Base-by-base conservation (phyloP, 2,329 filamentous ascomycete species). In the Colletotrichum zoysiae region DNA sequence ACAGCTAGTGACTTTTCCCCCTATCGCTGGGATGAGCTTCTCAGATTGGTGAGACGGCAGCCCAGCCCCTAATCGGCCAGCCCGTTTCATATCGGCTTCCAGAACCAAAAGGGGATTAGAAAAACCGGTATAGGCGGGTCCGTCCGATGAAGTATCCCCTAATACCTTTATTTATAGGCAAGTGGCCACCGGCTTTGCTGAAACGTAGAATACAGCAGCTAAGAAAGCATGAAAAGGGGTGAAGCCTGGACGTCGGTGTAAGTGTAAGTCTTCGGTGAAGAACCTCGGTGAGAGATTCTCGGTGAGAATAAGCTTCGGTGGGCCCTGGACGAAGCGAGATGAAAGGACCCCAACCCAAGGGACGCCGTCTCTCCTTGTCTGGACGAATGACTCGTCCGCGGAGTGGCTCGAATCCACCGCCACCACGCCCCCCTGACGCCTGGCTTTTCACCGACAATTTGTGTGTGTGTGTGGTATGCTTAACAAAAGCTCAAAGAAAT, bases 371-470 rank as follows among this genome's bases (percentile, higher is more conserved):
- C 5, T 62, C 7, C 20, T 62, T 42, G 11, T 35, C 51, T 68
- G 44, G 68, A 71, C 68, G 38, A 71, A 71, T 71, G 65, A 71
- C 58, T 71, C 65, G 69, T 12, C 42, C 7, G 33, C 16, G 9
- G 38, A 67, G 53, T 59, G 69, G 58, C 58, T 26, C 65, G 44
- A 51, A 48, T 40, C 26, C 46, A 46, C 42, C 44, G 9, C 26
- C 26, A 26, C 26, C 26, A 26, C 26, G 26, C 26, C 20, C 35
- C 69, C 51, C 51, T 38, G 51, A n/a, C 16, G 23, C n/a, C 58
- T 30, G 30, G 30, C 30, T 4, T 58, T 38, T 63, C 65, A 59
- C 65, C 65, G 68, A 71, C 68, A 71, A 63, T 63, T 55, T 67
- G 18, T 46, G 20, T 46, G 5, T 44, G 42, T 42, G 40, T 42